Percentiles rank a stretch among this genome's conserved stretches.
These are phyloP conservation scores for Sparassis latifolia DNA, from an alignment of 1,284 basidiomycete species.

Conservation along the genomic window DNA sequence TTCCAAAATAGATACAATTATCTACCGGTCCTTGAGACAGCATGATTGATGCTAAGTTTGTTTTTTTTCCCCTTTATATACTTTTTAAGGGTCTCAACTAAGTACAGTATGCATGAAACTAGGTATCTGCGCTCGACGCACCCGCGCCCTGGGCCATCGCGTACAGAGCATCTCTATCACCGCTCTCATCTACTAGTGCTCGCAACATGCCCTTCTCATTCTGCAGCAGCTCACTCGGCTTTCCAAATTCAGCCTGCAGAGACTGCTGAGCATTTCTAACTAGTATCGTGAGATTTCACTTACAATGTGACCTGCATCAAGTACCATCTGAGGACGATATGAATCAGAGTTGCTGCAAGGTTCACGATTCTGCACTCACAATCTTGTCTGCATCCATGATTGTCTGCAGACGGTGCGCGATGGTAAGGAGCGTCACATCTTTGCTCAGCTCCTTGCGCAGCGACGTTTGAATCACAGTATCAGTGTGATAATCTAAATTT, in stretches of 20 bases:
- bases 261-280: not conserved
- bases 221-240: conserved; percentile 54
- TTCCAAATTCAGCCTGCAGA: conserved; percentile 48
- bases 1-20: too few species aligned
- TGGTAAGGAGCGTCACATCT: conserved; percentile 53
- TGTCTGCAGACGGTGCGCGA: conserved; percentile 64
- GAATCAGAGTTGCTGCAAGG: too few species aligned
- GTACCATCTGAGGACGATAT: conserved; percentile 11
- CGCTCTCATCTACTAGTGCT: conserved; percentile 54
- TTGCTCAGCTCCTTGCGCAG: conserved; percentile 43
- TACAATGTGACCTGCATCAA: conserved; percentile 22
- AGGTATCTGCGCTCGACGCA: not conserved
- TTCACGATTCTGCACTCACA: conserved; percentile 13
- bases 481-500: conserved; percentile 44
- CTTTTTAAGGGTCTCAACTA: too few species aligned
- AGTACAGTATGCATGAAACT: too few species aligned
- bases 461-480: conserved; percentile 50
- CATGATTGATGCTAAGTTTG: too few species aligned
- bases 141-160: conserved; percentile 28
- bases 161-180: conserved; percentile 42
- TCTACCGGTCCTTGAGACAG: too few species aligned
- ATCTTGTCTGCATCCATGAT: conserved; percentile 54
- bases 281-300: conserved; percentile 5
- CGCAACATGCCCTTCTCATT: conserved; percentile 46
- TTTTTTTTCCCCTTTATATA: too few species aligned